Base-by-base conservation (phyloP, 176 grass and related monocot species). In the Raddia guianensis region DNA sequence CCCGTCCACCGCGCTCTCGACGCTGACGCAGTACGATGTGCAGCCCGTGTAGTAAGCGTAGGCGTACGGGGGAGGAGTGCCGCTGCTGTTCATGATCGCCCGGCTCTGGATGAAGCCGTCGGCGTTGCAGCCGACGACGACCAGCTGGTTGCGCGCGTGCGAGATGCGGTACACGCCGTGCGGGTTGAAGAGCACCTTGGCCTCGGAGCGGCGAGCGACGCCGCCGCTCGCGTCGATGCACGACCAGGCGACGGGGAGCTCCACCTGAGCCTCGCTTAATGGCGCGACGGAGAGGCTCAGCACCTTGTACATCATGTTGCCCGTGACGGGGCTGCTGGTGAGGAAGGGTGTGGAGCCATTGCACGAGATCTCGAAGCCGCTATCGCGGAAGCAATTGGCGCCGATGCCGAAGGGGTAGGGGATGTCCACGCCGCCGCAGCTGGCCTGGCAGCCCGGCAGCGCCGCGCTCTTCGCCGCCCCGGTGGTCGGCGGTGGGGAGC, bases 131-230 rank as follows among this genome's bases (percentile, higher is more conserved):
- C 83, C 74, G 34, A 79, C 11, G 67, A 63, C 18, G 46, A 61
- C 11, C 45, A 85, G 58, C 66, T 54, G 19, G 66, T 85, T 85
- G 47, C 0, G 46, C 6, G 9, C 11, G 65, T 45, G 32, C 32
- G 83, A 79, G 67, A 85, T 54, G 76, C 67, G 55, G 53, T 65
- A 62, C 69, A 79, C 60, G 35, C 42, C n/a, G 19, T 33, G 18
- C 59, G 0, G 9, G 60, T 66, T 44, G 44, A 56, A 79, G 47
- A 0, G 9, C 47, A 48, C 47, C 1, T 9, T 1, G 47, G 47
- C 47, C 2, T 11, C 47, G 47, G 47, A n/a, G 0, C 1, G 7
- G 13, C n/a, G n/a, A n/a, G n/a, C n/a, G n/a, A n/a, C n/a, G n/a
- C n/a, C 33, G 61, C 61, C 75, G 46, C 43, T n/a, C 15, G 46